Percentiles rank a stretch among this genome's conserved stretches.
phyloP scores from a whole-genome alignment of 192 early-diverging fungal genomes.

The Podila clonocystis region DNA sequence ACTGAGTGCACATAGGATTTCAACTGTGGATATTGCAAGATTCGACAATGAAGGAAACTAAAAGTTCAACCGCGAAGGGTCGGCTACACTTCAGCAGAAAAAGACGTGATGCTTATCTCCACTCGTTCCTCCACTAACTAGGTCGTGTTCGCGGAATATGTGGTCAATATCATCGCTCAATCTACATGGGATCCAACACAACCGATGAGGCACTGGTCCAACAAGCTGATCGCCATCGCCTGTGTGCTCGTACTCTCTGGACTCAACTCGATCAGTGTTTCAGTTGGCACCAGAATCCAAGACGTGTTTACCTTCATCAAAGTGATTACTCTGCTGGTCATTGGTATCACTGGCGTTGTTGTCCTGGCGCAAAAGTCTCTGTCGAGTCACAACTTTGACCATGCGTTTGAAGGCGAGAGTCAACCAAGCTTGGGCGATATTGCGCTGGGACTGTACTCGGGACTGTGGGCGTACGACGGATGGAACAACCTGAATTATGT shows the following conservation, averaged over 20 bases:
- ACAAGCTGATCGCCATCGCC: conserved; percentile 65
- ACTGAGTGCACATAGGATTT: too few species aligned
- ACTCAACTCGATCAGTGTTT: conserved; percentile 74
- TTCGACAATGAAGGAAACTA: too few species aligned
- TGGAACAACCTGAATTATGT: conserved; percentile 85
- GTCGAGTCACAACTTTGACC: conserved; percentile 67
- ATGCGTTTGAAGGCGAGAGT: conserved; percentile 67
- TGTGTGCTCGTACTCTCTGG: conserved; percentile 68
- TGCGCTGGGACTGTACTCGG: conserved; percentile 78
- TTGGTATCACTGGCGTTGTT: conserved; percentile 74
- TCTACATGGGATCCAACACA: conserved; percentile 53
- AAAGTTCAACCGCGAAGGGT: too few species aligned
- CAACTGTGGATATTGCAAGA: too few species aligned
- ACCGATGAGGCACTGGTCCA: conserved; percentile 52
- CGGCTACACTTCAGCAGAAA: too few species aligned
- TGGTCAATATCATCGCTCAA: conserved; percentile 73
- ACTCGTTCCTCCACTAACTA: not conserved
- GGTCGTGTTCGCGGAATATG: conserved; percentile 81
- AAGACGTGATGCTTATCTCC: not conserved
- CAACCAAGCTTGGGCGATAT: conserved; percentile 69
- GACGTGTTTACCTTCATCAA: conserved; percentile 81
- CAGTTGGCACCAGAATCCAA: conserved; percentile 72
- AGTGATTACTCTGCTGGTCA: conserved; percentile 71
- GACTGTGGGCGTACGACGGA: conserved; percentile 71
- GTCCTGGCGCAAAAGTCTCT: conserved; percentile 66